Conservation (phyloP, 352 stramenopile genomes). For the Phytophthora sp. region DNA sequence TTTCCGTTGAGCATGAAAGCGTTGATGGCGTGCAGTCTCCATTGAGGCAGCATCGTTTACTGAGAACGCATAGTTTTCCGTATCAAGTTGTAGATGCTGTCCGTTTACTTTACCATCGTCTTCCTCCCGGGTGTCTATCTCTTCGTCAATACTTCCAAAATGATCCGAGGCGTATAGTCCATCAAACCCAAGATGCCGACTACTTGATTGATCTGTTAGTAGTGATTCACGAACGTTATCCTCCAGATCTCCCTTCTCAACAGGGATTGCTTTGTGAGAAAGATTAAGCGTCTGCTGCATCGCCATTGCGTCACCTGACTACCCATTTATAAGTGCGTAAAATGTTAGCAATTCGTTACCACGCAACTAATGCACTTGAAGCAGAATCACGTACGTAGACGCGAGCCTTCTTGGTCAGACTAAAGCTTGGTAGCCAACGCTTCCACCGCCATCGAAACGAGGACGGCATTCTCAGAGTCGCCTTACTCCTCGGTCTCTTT, state of each 20-base stretch:
- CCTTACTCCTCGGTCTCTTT: slow-evolving; percentile 18
- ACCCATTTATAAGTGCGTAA: neutral
- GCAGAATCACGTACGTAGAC: slow-evolving; percentile 38
- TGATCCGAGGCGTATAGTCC: slow-evolving; percentile 3
- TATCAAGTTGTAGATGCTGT: slow-evolving; percentile 15
- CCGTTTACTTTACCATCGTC: neutral
- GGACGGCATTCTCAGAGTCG: slow-evolving; percentile 14
- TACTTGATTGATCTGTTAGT: slow-evolving; percentile 9
- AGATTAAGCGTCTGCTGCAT: slow-evolving; percentile 18
- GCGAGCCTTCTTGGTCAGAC: slow-evolving; percentile 33
- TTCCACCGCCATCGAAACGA: slow-evolving; percentile 28
- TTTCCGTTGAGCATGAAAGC: slow-evolving; percentile 74
- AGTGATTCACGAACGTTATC: slow-evolving; percentile 5
- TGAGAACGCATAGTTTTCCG: slow-evolving; percentile 64
- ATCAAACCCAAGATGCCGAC: slow-evolving; percentile 1
- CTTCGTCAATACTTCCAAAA: slow-evolving; percentile 10
- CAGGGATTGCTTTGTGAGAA: slow-evolving; percentile 1
- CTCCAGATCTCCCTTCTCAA: neutral
- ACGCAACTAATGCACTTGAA: neutral
- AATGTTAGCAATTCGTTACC: neutral
- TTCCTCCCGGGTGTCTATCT: slow-evolving; percentile 6
- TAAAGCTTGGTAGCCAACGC: slow-evolving; percentile 24
- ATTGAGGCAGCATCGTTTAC: slow-evolving; percentile 50
- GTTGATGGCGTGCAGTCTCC: slow-evolving; percentile 59
- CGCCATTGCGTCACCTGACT: slow-evolving; percentile 29